phyloP scores from a whole-genome alignment of 2,329 filamentous ascomycete species.

The Coniochaeta sp. region DNA sequence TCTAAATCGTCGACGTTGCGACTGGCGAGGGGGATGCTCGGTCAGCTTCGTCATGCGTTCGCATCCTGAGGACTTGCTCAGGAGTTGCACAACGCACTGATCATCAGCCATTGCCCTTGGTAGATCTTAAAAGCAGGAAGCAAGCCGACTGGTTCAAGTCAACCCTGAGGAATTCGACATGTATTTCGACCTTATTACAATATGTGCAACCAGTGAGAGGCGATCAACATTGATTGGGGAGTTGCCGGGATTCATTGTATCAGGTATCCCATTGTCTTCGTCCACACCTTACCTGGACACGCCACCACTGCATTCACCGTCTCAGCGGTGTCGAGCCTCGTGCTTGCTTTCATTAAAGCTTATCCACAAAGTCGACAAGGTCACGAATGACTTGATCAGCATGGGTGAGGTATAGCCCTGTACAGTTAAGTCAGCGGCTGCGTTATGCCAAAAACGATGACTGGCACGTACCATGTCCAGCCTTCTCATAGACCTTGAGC shows the following conservation, averaged over 20 bases:
- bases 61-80: too few species aligned
- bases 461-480: conserved; percentile 1
- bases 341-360: neutral
- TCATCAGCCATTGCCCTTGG: neutral
- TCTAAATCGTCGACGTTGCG: too few species aligned
- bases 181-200: neutral
- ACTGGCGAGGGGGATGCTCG: too few species aligned
- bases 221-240: neutral
- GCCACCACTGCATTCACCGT: too few species aligned
- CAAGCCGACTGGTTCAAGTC: neutral
- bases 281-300: too few species aligned
- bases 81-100: neutral
- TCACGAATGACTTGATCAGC: neutral
- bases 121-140: neutral
- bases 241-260: too few species aligned
- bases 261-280: too few species aligned
- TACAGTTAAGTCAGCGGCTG: neutral
- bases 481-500: conserved; percentile 4
- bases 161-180: neutral
- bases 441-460: neutral
- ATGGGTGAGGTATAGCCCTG: neutral
- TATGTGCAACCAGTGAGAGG: neutral
- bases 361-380: neutral
- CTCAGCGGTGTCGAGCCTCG: neutral
- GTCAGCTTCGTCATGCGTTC: too few species aligned